Percentiles rank a stretch among this genome's conserved stretches.
These are phyloP conservation scores for Boletellus ananas DNA, from an alignment of 768 basidiomycete species.

Conservation along the genomic window DNA sequence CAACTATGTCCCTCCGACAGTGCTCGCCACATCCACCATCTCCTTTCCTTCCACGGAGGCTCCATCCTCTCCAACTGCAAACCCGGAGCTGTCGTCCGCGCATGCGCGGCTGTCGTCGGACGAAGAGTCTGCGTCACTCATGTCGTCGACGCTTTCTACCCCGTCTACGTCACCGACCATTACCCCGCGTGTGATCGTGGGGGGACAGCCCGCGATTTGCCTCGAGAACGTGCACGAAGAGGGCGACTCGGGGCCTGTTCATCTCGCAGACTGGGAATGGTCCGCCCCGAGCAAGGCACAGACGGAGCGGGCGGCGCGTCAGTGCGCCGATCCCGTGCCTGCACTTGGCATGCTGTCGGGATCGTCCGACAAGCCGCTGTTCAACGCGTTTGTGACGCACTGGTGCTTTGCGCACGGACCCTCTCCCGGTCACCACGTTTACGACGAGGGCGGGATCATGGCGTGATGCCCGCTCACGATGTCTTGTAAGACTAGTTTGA, in stretches of 20 bases:
- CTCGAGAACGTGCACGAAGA: background rate
- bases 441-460: conserved; percentile 16
- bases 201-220: conserved; percentile 23
- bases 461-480: no score
- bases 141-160: conserved; percentile 28
- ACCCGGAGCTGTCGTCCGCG: no score
- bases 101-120: background rate
- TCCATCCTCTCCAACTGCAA: background rate
- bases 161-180: conserved; percentile 21
- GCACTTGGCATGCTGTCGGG: conserved; percentile 23
- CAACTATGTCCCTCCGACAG: conserved; percentile 33
- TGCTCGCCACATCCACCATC: background rate
- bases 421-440: conserved; percentile 20
- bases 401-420: conserved; percentile 64
- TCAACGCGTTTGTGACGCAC: conserved; percentile 58
- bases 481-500: no score
- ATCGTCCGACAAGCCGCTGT: conserved; percentile 20
- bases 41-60: background rate
- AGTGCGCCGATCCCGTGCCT: background rate
- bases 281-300: conserved; percentile 1
- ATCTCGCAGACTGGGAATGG: conserved; percentile 27
- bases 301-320: no score
- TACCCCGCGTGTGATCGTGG: conserved; percentile 22
- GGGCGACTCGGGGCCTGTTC: background rate
- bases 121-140: conserved; percentile 21